A percentile compares a stretch with the other conserved stretches of the same genome.
These are phyloP conservation scores for Plantago elongata DNA, from an alignment of 257 asterid genomes.

Conservation along the genomic window DNA sequence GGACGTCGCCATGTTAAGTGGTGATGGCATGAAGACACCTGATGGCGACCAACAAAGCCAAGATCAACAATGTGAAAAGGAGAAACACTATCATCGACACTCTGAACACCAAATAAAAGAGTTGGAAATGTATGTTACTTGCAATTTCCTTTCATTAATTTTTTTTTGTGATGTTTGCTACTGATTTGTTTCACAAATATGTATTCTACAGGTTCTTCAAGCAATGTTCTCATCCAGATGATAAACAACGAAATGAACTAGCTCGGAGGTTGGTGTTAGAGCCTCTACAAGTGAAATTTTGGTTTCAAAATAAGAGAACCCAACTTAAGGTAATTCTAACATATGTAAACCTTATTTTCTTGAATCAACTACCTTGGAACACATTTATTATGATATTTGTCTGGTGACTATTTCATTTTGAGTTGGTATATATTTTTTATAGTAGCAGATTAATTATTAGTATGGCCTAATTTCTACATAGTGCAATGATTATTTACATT, in stretches of 20 bases:
- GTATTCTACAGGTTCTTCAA: conserved; percentile 39
- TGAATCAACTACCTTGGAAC: too few species aligned
- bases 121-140: conserved; percentile 58
- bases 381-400: too few species aligned
- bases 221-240: conserved; percentile 64
- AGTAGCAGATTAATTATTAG: too few species aligned
- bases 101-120: conserved; percentile 73
- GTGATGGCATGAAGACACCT: conserved; percentile 61
- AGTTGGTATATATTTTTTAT: too few species aligned
- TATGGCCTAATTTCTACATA: too few species aligned
- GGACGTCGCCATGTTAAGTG: conserved; percentile 54
- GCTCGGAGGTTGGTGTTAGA: conserved; percentile 46
- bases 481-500: too few species aligned
- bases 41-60: conserved; percentile 77
- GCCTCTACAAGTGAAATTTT: conserved; percentile 54
- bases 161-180: background rate
- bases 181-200: background rate
- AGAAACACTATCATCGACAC: conserved; percentile 78
- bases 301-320: conserved; percentile 66
- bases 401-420: too few species aligned
- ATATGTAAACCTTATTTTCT: background rate
- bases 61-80: conserved; percentile 53
- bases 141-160: background rate
- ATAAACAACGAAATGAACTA: conserved; percentile 58
- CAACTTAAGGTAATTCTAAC: conserved; percentile 42